Base-by-base conservation (phyloP, 768 basidiomycete genomes). In the Russula olivacea region DNA sequence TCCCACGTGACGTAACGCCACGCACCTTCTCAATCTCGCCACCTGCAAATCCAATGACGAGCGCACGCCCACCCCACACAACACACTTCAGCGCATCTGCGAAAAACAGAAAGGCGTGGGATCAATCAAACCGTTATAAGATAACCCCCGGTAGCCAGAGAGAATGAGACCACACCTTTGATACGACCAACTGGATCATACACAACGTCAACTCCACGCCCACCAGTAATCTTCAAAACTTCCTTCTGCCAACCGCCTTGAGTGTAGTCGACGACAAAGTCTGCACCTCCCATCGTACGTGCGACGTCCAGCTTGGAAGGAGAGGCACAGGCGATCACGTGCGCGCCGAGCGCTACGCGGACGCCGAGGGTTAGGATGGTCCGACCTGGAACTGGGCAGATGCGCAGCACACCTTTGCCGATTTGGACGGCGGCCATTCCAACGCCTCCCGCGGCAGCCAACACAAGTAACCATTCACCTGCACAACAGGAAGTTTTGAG, bases 361-460 rank as follows among this genome's bases (percentile, higher is more conserved):
- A 58, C 45, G 55, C 12, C 25, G 6, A 3, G 34, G 30, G 12
- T 53, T 40, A 45, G 40, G 30, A 59, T 17, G n/a, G 21, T n/a
- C 19, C 40, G 12, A 23, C 23, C 0, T 3, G 11, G 23, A 23
- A 11, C 2, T 34, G 21, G 12, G 50, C 23, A 65, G 58, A n/a
- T 40, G 28, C 12, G 23, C 53, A 23, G 66, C 71, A 41, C 38
- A 91, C 92, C 86, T 82, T 97, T 97, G 23, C 93, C 95, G 58
- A 98, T 80, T 71, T 98, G 96, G 19, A 94, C 85, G 8, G 96
- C 95, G 7, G 87, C 86, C 55, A 96, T 85, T 0, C 95, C 95
- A 5, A 98, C 94, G 14, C 94, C 96, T 3, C 96, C 96, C 1
- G 95, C 96, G n/a, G 91, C 91, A 8, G 94, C 96, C 55, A 93